A percentile compares a stretch with the other conserved stretches of the same genome.
phyloP scores from a whole-genome alignment of 2,329 filamentous ascomycete species.

The Epichloe coenophiala region DNA sequence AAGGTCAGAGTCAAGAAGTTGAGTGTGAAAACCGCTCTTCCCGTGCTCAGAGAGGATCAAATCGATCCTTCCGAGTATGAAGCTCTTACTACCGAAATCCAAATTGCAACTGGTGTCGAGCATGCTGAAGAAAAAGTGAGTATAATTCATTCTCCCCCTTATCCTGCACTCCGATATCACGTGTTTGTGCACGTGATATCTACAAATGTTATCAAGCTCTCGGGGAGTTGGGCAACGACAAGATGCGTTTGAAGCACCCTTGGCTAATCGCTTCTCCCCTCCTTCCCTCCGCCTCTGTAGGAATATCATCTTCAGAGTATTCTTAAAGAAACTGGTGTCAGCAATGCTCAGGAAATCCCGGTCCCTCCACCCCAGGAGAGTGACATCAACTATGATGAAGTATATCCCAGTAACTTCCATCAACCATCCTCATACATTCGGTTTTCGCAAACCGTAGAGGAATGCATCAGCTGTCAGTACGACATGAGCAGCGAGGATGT shows the following conservation, averaged over 20 bases:
- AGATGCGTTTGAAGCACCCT: background rate
- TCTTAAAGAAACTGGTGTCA: slow-evolving; percentile 40
- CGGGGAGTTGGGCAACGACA: background rate
- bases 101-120: slow-evolving; percentile 94
- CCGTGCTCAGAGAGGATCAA: slow-evolving; percentile 78
- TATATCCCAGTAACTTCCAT: slow-evolving; percentile 68
- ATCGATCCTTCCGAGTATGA: slow-evolving; percentile 81
- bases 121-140: slow-evolving; percentile 94
- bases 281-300: slow-evolving; percentile 30
- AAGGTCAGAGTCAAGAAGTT: slow-evolving; percentile 81
- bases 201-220: background rate
- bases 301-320: slow-evolving; percentile 93
- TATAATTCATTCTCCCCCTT: slow-evolving; percentile 23
- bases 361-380: slow-evolving; percentile 52
- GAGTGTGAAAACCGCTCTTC: slow-evolving; percentile 77
- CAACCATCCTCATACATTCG: slow-evolving; percentile 90
- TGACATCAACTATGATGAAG: slow-evolving; percentile 69
- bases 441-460: slow-evolving; percentile 95
- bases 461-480: slow-evolving; percentile 81
- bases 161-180: slow-evolving; percentile 28
- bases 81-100: slow-evolving; percentile 64
- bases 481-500: slow-evolving; percentile 91
- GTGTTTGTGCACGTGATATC: slow-evolving; percentile 36
- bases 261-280: background rate
- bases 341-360: slow-evolving; percentile 48